Conservation (phyloP, 495 filamentous ascomycete genomes). For the Astrothelium subdiscretum region DNA sequence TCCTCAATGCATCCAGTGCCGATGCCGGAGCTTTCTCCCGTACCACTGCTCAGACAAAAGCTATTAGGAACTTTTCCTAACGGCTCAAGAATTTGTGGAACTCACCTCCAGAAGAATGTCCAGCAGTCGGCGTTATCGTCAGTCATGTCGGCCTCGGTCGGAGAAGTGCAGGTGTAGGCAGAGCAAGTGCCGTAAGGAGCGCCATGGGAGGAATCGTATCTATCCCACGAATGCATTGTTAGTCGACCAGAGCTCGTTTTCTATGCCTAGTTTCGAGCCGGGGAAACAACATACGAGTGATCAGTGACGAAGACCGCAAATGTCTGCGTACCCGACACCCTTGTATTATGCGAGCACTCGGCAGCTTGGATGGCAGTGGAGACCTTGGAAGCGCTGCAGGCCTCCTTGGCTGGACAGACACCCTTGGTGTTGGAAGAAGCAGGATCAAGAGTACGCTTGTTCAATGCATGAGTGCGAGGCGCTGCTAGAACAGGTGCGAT, state of each 20-base stretch:
- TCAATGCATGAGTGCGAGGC: neutral
- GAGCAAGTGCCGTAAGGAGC: constrained; percentile 31
- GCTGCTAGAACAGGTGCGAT: neutral
- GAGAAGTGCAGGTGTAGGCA: constrained; percentile 29
- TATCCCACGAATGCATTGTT: neutral
- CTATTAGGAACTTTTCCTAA: neutral
- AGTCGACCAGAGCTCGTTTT: neutral
- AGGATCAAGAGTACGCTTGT: neutral
- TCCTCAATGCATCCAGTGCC: constrained; percentile 29
- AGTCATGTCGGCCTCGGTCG: constrained; percentile 16
- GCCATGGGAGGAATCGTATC: constrained; percentile 24
- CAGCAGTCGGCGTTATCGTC: constrained; percentile 25
- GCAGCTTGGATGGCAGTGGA: constrained; percentile 31
- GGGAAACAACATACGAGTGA: constrained; percentile 13
- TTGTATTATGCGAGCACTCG: constrained; percentile 33
- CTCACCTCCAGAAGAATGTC: constrained; percentile 27
- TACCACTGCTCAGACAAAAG: constrained; percentile 4
- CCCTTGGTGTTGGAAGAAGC: neutral
- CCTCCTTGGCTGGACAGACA: neutral
- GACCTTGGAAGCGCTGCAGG: constrained; percentile 15
- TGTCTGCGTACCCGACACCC: constrained; percentile 27
- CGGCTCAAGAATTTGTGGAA: neutral
- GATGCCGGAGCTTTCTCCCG: constrained; percentile 20
- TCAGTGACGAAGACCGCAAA: constrained; percentile 30
- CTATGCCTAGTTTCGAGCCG: neutral